Evolutionary conservation across 2,329 filamentous ascomycete genomes (phyloP).

Genomic region (Aspergillus fructus): DNA sequence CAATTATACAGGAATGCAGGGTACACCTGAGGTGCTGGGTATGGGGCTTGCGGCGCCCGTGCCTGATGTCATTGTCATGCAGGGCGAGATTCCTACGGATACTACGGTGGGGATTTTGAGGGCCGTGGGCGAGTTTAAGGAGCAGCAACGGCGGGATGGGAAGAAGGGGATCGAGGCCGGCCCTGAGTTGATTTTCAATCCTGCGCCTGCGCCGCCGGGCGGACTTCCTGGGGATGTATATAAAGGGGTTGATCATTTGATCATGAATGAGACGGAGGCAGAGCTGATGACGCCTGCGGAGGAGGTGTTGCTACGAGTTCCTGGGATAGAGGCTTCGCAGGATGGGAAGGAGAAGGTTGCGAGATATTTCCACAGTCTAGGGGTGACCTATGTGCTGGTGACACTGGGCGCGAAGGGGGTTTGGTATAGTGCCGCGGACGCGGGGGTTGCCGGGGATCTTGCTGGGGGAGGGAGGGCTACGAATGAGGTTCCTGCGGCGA

Average conservation of each 20-base stretch:
- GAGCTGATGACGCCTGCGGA: slow-evolving; percentile 64
- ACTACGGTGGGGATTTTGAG: slow-evolving; percentile 64
- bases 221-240: slow-evolving; percentile 67
- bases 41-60: slow-evolving; percentile 37
- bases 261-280: slow-evolving; percentile 91
- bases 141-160: slow-evolving; percentile 45
- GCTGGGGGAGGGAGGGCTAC: slow-evolving; percentile 30
- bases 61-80: slow-evolving; percentile 69
- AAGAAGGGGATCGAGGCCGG: slow-evolving; percentile 34
- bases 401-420: slow-evolving; percentile 82
- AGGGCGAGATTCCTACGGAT: slow-evolving; percentile 71
- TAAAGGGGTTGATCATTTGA: slow-evolving; percentile 68
- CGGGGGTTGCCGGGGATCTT: slow-evolving; percentile 43
- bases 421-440: slow-evolving; percentile 59
- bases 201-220: slow-evolving; percentile 78
- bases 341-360: slow-evolving; percentile 57
- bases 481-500: slow-evolving; percentile 59
- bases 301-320: slow-evolving; percentile 27
- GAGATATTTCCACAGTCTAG: slow-evolving; percentile 62
- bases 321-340: slow-evolving; percentile 33
- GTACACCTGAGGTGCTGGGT: slow-evolving; percentile 38
- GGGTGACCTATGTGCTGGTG: slow-evolving; percentile 75
- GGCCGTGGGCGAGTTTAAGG: slow-evolving; percentile 31
- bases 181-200: slow-evolving; percentile 75
- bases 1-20: slow-evolving; percentile 54